Percentiles rank a stretch among this genome's conserved stretches.
phyloP scores from a whole-genome alignment of 2,329 filamentous ascomycete species.

The Exserohilum rostratum region DNA sequence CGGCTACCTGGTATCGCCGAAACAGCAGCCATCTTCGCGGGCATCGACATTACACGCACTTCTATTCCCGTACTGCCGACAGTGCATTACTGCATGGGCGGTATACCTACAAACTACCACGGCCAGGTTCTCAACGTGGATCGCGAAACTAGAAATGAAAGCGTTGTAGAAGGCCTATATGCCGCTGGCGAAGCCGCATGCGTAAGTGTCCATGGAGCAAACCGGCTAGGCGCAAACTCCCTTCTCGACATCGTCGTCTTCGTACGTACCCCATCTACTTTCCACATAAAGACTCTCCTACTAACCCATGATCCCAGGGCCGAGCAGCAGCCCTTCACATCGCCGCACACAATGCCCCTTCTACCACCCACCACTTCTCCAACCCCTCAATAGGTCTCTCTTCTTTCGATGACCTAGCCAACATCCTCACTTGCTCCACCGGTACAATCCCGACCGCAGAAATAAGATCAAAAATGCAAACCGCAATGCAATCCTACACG shows the following conservation, averaged over 20 bases:
- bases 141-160: constrained; percentile 42
- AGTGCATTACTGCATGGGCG: constrained; percentile 60
- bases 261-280: constrained; percentile 29
- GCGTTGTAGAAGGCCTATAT: constrained; percentile 54
- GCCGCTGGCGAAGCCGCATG: constrained; percentile 58
- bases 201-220: constrained; percentile 58
- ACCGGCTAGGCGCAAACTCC: constrained; percentile 57
- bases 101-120: constrained; percentile 58
- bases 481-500: constrained; percentile 55
- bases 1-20: constrained; percentile 58
- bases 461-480: constrained; percentile 53
- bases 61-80: constrained; percentile 59
- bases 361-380: constrained; percentile 43
- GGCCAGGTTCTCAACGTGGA: constrained; percentile 54
- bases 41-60: constrained; percentile 57
- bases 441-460: constrained; percentile 49
- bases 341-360: constrained; percentile 48
- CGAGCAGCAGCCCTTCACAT: constrained; percentile 54
- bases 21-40: constrained; percentile 57
- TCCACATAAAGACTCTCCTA: too few species aligned
- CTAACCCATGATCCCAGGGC: constrained; percentile 34
- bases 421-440: constrained; percentile 41
- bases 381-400: constrained; percentile 45
- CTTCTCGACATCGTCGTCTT: constrained; percentile 59
- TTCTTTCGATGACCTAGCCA: constrained; percentile 45